Evolutionary conservation across 2,329 filamentous ascomycete genomes (phyloP).

Genomic region (Phyllosticta capitalensis): DNA sequence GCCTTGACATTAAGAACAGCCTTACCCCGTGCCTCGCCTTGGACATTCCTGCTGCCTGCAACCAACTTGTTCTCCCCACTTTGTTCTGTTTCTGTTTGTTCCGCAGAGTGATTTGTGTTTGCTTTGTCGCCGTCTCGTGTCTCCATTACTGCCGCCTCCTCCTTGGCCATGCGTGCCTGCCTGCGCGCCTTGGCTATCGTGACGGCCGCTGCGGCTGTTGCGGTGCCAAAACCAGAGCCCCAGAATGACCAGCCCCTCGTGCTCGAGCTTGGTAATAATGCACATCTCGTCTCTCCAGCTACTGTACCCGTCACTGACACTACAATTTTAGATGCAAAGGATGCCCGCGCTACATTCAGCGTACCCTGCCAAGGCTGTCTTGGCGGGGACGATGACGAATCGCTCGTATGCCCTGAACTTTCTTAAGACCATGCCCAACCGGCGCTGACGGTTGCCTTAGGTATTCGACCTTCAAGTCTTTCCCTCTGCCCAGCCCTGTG

Average conservation of each 20-base stretch:
- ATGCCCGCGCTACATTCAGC: constrained; percentile 32
- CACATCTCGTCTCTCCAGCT: constrained; percentile 1
- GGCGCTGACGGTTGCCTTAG: constrained; percentile 26
- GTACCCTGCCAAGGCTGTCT: constrained; percentile 34
- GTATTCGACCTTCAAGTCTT: constrained; percentile 33
- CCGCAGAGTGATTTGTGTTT: neutral
- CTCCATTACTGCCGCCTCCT: neutral
- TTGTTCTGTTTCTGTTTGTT: neutral
- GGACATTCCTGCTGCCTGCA: constrained; percentile 8
- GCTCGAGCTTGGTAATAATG: constrained; percentile 10
- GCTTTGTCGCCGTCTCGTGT: neutral
- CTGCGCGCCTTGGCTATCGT: constrained; percentile 6
- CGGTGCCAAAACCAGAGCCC: constrained; percentile 17
- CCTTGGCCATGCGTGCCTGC: constrained; percentile 8
- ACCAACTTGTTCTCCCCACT: neutral
- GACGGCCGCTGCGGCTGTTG: constrained; percentile 22
- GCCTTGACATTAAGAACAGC: constrained; percentile 10
- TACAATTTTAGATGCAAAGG: constrained; percentile 2
- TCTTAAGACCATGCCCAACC: constrained; percentile 25
- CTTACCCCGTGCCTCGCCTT: constrained; percentile 6
- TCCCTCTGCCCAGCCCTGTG: constrained; percentile 28
- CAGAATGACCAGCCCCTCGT: constrained; percentile 5
- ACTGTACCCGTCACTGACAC: neutral
- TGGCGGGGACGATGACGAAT: constrained; percentile 32
- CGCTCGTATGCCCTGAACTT: constrained; percentile 23